phyloP scores from a whole-genome alignment of 345 rosid genomes.

The Linum usitatissimum region DNA sequence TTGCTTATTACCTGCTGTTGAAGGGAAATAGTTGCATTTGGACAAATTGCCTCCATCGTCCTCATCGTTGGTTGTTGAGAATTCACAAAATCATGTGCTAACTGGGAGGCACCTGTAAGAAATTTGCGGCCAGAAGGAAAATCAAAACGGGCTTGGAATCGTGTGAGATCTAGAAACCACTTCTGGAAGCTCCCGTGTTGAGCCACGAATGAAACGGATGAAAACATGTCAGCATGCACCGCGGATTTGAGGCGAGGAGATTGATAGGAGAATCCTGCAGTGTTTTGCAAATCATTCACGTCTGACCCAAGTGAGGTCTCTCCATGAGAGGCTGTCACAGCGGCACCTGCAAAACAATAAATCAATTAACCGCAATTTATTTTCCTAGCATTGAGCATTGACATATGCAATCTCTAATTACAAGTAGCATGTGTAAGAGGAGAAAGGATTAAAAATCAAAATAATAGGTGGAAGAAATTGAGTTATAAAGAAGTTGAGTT shows the following conservation, averaged over 20 bases:
- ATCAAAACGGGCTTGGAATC: slow-evolving; percentile 58
- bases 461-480: too few relatives aligned
- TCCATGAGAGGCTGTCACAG: slow-evolving; percentile 48
- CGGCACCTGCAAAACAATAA: slow-evolving; percentile 41
- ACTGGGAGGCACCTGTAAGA: slow-evolving; percentile 41
- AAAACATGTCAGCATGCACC: slow-evolving; percentile 57
- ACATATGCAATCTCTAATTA: not conserved
- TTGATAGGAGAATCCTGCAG: slow-evolving; percentile 37
- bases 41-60: slow-evolving; percentile 52
- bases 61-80: slow-evolving; percentile 49
- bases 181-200: slow-evolving; percentile 82
- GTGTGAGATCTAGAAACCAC: slow-evolving; percentile 64
- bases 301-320: slow-evolving; percentile 41
- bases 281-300: slow-evolving; percentile 20
- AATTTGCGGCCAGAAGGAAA: slow-evolving; percentile 69
- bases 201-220: slow-evolving; percentile 62
- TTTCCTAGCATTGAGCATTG: not conserved
- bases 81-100: slow-evolving; percentile 52
- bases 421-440: not conserved
- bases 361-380: not conserved
- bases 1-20: slow-evolving; percentile 87
- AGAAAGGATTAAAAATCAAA: not conserved
- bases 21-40: slow-evolving; percentile 50
- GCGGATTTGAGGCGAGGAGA: slow-evolving; percentile 47
- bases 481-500: slow-evolving; percentile 12